phyloP scores from a whole-genome alignment of 805 yeast species.

The Kluyveromyces nonfermentans region DNA sequence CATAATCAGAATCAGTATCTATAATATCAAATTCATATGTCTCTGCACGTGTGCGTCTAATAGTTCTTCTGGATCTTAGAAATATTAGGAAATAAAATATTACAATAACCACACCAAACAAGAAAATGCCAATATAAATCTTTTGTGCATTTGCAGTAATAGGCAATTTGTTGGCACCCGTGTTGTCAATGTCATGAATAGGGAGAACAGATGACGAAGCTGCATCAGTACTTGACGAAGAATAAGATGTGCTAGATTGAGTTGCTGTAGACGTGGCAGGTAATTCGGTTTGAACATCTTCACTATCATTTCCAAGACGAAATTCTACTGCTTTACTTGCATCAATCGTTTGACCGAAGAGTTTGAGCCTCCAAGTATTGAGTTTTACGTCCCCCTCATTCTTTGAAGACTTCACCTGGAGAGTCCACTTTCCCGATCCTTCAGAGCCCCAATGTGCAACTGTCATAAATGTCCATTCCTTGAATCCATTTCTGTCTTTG shows the following conservation, averaged over 20 bases:
- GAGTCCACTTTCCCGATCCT: slow-evolving; percentile 75
- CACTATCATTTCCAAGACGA: slow-evolving; percentile 34
- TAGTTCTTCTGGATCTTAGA: slow-evolving; percentile 33
- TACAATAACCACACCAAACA: slow-evolving; percentile 45
- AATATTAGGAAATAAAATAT: slow-evolving; percentile 38
- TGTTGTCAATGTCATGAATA: background rate
- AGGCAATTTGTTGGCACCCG: slow-evolving; percentile 27
- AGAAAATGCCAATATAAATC: slow-evolving; percentile 50
- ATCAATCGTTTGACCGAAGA: slow-evolving; percentile 76
- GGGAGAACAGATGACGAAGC: slow-evolving; percentile 1
- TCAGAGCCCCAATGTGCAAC: slow-evolving; percentile 99
- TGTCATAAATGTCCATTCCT: slow-evolving; percentile 85
- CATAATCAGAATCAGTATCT: slow-evolving; percentile 45
- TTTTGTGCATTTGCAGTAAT: slow-evolving; percentile 43
- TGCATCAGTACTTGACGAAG: background rate
- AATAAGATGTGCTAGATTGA: slow-evolving; percentile 4
- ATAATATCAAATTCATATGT: slow-evolving; percentile 71
- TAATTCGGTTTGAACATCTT: slow-evolving; percentile 16
- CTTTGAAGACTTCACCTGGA: slow-evolving; percentile 47
- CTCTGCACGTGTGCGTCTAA: slow-evolving; percentile 54
- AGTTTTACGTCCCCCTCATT: slow-evolving; percentile 35
- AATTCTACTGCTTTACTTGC: slow-evolving; percentile 49
- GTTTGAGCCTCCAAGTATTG: slow-evolving; percentile 61
- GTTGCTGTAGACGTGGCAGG: slow-evolving; percentile 3
- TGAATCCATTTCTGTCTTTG: slow-evolving; percentile 45